phyloP scores from a whole-genome alignment of 768 basidiomycete species.

The Suillus bovinus region DNA sequence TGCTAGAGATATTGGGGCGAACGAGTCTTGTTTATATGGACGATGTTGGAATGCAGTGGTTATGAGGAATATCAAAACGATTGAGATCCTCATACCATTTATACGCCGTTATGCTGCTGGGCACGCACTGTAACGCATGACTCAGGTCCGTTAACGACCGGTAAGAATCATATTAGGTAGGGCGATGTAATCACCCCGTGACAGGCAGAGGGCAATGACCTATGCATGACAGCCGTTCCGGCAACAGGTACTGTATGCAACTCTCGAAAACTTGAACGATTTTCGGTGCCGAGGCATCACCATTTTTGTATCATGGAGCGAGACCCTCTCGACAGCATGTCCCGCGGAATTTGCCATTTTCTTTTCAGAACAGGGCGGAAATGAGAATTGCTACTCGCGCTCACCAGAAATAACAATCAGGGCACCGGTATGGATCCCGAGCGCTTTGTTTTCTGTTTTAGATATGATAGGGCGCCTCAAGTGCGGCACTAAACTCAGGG shows the following conservation, averaged over 20 bases:
- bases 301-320: background rate
- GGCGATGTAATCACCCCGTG: background rate
- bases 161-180: background rate
- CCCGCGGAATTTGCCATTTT: background rate
- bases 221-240: background rate
- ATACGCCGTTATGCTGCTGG: background rate
- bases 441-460: background rate
- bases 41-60: background rate
- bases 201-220: background rate
- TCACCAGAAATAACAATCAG: background rate
- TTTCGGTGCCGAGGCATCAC: background rate
- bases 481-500: background rate
- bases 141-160: conserved; percentile 2
- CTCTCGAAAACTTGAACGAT: background rate
- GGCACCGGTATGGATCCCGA: background rate
- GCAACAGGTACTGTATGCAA: background rate
- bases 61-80: background rate
- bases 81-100: conserved; percentile 1
- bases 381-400: background rate
- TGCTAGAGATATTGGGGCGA: background rate
- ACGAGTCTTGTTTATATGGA: background rate
- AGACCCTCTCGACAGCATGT: no score
- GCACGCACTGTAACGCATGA: background rate
- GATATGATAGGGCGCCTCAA: background rate
- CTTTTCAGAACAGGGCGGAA: background rate